Evolutionary conservation across 352 stramenopile species (phyloP).

Genomic region (Saprolegnia parasitica): DNA sequence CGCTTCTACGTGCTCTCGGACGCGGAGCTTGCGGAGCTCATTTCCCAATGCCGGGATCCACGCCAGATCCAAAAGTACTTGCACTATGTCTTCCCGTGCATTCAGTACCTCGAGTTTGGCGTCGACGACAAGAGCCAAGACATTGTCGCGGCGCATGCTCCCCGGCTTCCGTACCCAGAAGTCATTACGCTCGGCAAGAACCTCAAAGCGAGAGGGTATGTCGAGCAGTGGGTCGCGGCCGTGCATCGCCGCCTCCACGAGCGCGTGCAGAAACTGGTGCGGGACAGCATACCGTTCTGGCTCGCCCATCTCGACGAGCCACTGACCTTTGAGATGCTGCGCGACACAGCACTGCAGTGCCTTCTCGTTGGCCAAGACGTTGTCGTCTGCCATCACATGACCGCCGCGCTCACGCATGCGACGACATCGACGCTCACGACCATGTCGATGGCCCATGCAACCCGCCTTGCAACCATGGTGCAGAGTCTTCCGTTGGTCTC

Average conservation of each 20-base stretch:
- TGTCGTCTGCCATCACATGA: not conserved
- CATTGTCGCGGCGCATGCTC: slow-evolving; percentile 33
- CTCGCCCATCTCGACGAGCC: slow-evolving; percentile 26
- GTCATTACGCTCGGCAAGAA: slow-evolving; percentile 63
- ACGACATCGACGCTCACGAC: too few relatives aligned
- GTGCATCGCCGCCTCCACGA: slow-evolving; percentile 57
- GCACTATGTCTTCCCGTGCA: slow-evolving; percentile 8
- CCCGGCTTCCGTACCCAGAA: slow-evolving; percentile 39
- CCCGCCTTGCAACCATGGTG: not conserved
- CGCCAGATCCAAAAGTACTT: slow-evolving; percentile 22
- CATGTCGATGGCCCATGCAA: too few relatives aligned
- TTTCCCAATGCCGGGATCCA: slow-evolving; percentile 25
- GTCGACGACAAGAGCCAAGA: slow-evolving; percentile 18
- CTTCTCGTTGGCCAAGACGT: slow-evolving; percentile 17
- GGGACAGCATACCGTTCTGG: slow-evolving; percentile 36
- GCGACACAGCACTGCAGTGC: not conserved
- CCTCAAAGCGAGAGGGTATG: slow-evolving; percentile 58
- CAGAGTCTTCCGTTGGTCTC: not conserved
- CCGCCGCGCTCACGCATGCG: too few relatives aligned
- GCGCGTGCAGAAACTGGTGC: slow-evolving; percentile 49
- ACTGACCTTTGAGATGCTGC: not conserved
- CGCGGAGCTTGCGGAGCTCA: slow-evolving; percentile 5
- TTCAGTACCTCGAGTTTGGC: slow-evolving; percentile 7
- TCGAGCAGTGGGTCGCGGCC: slow-evolving; percentile 59
- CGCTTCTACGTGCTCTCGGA: slow-evolving; percentile 12